Evolutionary conservation across 2,329 filamentous ascomycete species (phyloP).

Genomic region (Hymenoscyphus fraxineus): DNA sequence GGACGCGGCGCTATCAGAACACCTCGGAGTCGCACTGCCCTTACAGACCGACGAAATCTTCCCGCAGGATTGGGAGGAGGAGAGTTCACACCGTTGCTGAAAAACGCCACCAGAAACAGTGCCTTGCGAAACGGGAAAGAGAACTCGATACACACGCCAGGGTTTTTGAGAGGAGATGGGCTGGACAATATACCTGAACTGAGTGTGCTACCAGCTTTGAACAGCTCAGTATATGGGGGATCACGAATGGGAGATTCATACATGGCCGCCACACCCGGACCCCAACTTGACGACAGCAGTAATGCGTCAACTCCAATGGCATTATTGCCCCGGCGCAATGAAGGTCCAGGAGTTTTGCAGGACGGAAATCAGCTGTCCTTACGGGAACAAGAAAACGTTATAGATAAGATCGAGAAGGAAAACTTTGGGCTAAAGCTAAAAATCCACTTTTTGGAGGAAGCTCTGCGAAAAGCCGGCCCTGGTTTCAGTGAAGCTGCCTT

Average conservation of each 20-base stretch:
- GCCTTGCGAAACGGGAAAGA: conserved; percentile 62
- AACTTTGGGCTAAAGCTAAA: conserved; percentile 97
- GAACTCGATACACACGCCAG: conserved; percentile 65
- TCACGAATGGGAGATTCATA: conserved; percentile 57
- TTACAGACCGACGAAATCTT: conserved; percentile 69
- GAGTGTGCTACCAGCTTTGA: conserved; percentile 69
- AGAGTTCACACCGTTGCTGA: conserved; percentile 93
- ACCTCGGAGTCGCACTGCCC: conserved; percentile 64
- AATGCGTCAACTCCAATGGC: conserved; percentile 78
- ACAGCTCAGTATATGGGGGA: conserved; percentile 66
- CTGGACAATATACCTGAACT: conserved; percentile 65
- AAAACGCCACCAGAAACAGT: conserved; percentile 70
- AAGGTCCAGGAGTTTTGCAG: conserved; percentile 65
- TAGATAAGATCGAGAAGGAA: conserved; percentile 96
- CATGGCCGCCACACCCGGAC: conserved; percentile 68
- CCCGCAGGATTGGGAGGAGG: conserved; percentile 58
- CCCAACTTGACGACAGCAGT: conserved; percentile 74
- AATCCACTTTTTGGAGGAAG: conserved; percentile 94
- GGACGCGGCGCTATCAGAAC: conserved; percentile 57
- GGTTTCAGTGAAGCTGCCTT: conserved; percentile 86
- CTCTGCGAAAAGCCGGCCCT: conserved; percentile 78
- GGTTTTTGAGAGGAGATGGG: conserved; percentile 54
- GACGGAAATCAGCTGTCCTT: conserved; percentile 88
- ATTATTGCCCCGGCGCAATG: conserved; percentile 59
- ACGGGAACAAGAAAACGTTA: conserved; percentile 90